These are phyloP conservation scores for Oryza glumipatula DNA, from an alignment of 176 grass and related monocot genomes.

Conservation along the genomic window DNA sequence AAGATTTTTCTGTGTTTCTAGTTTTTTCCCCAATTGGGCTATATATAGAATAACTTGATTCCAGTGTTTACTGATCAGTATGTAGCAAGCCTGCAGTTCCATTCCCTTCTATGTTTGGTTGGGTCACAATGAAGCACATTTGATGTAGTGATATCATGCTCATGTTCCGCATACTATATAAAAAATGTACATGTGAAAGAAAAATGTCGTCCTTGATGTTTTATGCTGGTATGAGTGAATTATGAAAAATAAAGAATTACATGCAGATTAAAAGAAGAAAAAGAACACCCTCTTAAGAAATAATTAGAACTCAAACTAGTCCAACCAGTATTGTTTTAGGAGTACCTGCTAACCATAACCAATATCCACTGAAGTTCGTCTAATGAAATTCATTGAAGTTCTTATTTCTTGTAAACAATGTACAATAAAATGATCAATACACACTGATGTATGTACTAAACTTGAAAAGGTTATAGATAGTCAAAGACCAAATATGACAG, in stretches of 20 bases:
- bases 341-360: not conserved
- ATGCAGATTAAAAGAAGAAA: not conserved
- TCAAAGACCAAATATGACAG: not conserved
- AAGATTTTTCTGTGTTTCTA: slow-evolving; percentile 24
- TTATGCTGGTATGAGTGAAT: not conserved
- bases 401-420: not conserved
- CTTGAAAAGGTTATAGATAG: not conserved
- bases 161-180: not conserved
- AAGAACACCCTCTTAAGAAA: not conserved
- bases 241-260: not conserved
- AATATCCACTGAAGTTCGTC: not conserved
- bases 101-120: not conserved
- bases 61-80: not conserved
- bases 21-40: slow-evolving; percentile 45
- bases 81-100: not conserved
- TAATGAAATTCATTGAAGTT: not conserved
- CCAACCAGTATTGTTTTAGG: not conserved
- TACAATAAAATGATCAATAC: not conserved
- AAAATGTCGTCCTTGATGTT: not conserved
- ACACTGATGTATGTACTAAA: not conserved
- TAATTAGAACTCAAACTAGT: not conserved
- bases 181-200: not conserved
- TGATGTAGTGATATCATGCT: not conserved
- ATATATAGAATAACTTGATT: not conserved
- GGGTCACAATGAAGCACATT: not conserved